phyloP scores from a whole-genome alignment of 2,329 filamentous ascomycete species.

The Sporothrix curviconia region DNA sequence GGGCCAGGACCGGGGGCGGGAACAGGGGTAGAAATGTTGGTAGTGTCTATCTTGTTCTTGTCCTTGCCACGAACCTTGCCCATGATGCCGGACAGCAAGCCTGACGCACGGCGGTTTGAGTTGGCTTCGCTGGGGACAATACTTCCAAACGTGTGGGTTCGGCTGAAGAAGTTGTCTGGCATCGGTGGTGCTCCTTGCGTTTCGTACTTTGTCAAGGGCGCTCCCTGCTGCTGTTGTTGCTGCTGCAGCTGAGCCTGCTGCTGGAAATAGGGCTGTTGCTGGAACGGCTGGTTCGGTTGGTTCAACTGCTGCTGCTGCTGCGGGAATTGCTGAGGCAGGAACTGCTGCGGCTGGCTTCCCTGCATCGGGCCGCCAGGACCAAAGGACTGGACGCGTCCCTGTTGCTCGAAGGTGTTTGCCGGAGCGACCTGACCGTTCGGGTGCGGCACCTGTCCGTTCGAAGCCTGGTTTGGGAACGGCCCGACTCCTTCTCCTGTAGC shows the following conservation, averaged over 20 bases:
- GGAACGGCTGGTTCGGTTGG: neutral
- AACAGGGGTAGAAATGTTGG: neutral
- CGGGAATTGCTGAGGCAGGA: constrained; percentile 7
- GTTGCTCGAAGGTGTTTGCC: neutral
- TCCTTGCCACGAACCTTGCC: constrained; percentile 15
- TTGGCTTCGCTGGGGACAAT: constrained; percentile 1
- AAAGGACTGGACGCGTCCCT: neutral
- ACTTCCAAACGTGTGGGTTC: constrained; percentile 14
- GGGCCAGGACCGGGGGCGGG: too few species aligned
- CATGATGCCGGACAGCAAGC: constrained; percentile 15
- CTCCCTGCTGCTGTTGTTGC: constrained; percentile 12
- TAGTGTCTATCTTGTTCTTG: neutral
- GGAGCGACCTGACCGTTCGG: neutral
- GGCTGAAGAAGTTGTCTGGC: neutral
- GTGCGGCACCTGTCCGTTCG: neutral
- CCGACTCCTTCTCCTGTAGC: too few species aligned
- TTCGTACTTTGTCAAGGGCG: neutral
- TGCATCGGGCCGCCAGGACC: neutral
- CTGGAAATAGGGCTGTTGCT: neutral
- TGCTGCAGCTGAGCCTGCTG: constrained; percentile 13
- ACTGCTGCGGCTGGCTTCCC: neutral
- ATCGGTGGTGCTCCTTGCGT: neutral
- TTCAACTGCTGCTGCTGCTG: constrained; percentile 2
- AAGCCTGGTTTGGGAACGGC: too few species aligned
- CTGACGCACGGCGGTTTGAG: neutral